These are phyloP conservation scores for Geranium incanum DNA, from an alignment of 441 rosid species.

Conservation along the genomic window DNA sequence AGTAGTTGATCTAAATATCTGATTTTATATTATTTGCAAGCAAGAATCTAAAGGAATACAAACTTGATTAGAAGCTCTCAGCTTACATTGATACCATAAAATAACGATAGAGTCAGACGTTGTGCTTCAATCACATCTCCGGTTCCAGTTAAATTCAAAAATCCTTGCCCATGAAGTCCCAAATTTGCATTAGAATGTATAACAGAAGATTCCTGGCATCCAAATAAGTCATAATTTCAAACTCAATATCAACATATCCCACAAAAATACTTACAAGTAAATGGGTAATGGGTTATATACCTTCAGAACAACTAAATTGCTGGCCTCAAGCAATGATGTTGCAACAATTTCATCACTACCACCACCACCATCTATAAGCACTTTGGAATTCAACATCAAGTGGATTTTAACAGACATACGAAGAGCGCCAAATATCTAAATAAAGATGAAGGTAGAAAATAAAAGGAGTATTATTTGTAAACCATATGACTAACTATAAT, in stretches of 20 bases:
- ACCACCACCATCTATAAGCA: constrained; percentile 69
- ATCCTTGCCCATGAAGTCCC: constrained; percentile 91
- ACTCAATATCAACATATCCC: constrained; percentile 14
- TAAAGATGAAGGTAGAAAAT: constrained; percentile 17
- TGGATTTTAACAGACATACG: constrained; percentile 82
- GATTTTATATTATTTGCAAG: neutral
- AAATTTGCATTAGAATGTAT: constrained; percentile 88
- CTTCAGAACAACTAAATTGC: constrained; percentile 84
- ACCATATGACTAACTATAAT: constrained; percentile 7
- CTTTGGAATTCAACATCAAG: constrained; percentile 88
- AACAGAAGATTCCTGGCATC: constrained; percentile 63
- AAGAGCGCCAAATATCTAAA: constrained; percentile 79
- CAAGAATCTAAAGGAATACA: neutral
- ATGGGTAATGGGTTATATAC: constrained; percentile 27
- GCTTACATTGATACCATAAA: constrained; percentile 70
- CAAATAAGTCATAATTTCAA: constrained; percentile 14
- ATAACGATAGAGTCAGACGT: constrained; percentile 68
- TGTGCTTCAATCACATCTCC: constrained; percentile 82
- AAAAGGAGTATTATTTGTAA: constrained; percentile 8
- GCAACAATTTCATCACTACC: constrained; percentile 64
- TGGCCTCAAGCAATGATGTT: constrained; percentile 77
- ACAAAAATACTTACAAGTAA: neutral
- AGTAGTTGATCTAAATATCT: neutral
- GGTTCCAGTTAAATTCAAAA: constrained; percentile 63
- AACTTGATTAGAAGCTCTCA: constrained; percentile 9